Percentiles rank a stretch among this genome's conserved stretches.
phyloP scores from a whole-genome alignment of 345 rosid species.

The Pugionium dolabratum region DNA sequence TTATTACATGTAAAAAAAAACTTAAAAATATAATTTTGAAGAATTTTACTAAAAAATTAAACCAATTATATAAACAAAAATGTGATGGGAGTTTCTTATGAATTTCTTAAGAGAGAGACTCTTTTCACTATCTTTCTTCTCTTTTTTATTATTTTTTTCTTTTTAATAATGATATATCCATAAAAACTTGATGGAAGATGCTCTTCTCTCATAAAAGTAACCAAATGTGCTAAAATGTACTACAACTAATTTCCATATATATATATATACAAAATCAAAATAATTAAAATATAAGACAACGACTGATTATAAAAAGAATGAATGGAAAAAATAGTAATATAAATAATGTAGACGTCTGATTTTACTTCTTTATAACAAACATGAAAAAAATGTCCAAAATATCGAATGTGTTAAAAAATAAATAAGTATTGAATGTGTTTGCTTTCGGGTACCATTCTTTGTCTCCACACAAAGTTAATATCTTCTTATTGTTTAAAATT shows the following conservation, averaged over 20 bases:
- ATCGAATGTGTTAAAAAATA: slow-evolving; percentile 27
- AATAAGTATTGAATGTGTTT: slow-evolving; percentile 35
- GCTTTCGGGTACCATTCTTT: slow-evolving; percentile 37
- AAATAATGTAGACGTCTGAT: neutral
- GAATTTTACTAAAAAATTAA: too few relatives aligned
- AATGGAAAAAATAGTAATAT: neutral
- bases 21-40: too few relatives aligned
- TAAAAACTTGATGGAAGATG: too few relatives aligned
- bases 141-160: too few relatives aligned
- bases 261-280: neutral
- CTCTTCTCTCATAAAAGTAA: slow-evolving; percentile 6
- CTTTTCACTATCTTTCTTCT: too few relatives aligned
- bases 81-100: too few relatives aligned
- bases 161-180: too few relatives aligned
- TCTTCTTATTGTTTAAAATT: slow-evolving; percentile 16
- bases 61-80: too few relatives aligned
- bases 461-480: slow-evolving; percentile 42
- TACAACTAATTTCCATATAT: neutral
- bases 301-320: too few relatives aligned
- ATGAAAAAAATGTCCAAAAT: slow-evolving; percentile 40
- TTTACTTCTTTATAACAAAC: neutral
- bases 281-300: too few relatives aligned
- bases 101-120: too few relatives aligned
- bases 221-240: neutral
- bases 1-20: too few relatives aligned